These are phyloP conservation scores for Pecoramyces ruminantium DNA, from an alignment of 192 early-diverging fungal genomes.

Conservation along the genomic window DNA sequence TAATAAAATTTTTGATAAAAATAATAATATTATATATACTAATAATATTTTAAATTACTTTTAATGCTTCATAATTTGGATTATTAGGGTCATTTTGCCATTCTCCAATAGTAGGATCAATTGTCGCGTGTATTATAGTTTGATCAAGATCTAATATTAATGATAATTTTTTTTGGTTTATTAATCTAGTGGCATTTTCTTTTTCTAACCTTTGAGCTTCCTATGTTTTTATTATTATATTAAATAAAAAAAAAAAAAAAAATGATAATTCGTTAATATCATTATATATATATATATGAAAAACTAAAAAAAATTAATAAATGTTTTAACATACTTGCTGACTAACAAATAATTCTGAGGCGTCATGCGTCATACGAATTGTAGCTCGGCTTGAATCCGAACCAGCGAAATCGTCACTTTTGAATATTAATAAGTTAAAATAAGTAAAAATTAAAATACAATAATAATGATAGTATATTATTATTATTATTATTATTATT, in stretches of 20 bases:
- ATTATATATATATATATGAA: too few species aligned
- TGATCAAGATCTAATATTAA: conserved; percentile 94
- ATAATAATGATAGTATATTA: too few species aligned
- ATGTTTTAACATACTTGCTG: conserved; percentile 12
- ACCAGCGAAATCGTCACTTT: conserved; percentile 13
- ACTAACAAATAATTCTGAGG: conserved; percentile 50
- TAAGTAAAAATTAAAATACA: too few species aligned
- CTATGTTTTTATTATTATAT: conserved; percentile 6
- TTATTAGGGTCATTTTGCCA: conserved; percentile 52
- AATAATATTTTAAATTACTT: conserved; percentile 6
- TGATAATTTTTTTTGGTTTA: conserved; percentile 52
- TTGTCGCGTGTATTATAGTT: conserved; percentile 86
- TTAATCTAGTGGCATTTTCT: conserved; percentile 41
- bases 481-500: too few species aligned
- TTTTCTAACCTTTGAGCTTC: conserved; percentile 56
- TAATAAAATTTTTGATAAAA: background rate
- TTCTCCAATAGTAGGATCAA: conserved; percentile 51
- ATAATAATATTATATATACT: too few species aligned
- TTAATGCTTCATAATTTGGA: conserved; percentile 24
- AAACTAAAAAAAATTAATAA: too few species aligned
- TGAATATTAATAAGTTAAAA: too few species aligned
- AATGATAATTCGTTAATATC: too few species aligned
- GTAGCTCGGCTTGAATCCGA: conserved; percentile 39
- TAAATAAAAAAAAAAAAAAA: too few species aligned
- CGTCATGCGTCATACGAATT: conserved; percentile 65